phyloP scores from a whole-genome alignment of 202 grass and related monocot genomes.

The Hordeum pubiflorum region DNA sequence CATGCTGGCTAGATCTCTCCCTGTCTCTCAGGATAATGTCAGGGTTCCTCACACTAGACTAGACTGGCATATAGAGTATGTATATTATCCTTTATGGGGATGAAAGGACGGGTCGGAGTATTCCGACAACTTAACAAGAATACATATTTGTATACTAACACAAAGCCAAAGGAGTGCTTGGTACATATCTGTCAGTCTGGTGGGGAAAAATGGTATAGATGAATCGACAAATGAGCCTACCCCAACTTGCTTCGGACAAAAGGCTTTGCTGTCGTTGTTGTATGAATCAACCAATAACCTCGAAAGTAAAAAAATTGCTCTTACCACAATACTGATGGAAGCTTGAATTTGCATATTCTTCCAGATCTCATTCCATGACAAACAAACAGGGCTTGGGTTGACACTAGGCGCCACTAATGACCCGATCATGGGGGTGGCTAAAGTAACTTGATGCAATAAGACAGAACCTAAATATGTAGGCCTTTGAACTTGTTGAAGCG shows the following conservation, averaged over 20 bases:
- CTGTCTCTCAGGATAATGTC: constrained; percentile 8
- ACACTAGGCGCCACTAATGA: constrained; percentile 12
- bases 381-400: neutral
- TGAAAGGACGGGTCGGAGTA: constrained; percentile 7
- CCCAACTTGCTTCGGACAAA: too few species aligned
- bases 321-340: neutral
- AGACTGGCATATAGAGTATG: neutral
- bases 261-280: too few species aligned
- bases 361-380: neutral
- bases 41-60: constrained; percentile 13
- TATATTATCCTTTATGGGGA: constrained; percentile 6
- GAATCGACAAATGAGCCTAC: neutral
- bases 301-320: too few species aligned
- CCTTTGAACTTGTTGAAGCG: constrained; percentile 24
- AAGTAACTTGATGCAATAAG: constrained; percentile 17
- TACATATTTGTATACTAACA: neutral
- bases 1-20: constrained; percentile 23
- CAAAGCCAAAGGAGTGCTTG: constrained; percentile 3
- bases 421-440: neutral
- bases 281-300: too few species aligned
- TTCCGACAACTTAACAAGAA: neutral
- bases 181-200: neutral
- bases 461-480: neutral
- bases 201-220: neutral
- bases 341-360: neutral